Conservation (phyloP, 2,329 filamentous ascomycete genomes). For the Neocucurbitaria cava region DNA sequence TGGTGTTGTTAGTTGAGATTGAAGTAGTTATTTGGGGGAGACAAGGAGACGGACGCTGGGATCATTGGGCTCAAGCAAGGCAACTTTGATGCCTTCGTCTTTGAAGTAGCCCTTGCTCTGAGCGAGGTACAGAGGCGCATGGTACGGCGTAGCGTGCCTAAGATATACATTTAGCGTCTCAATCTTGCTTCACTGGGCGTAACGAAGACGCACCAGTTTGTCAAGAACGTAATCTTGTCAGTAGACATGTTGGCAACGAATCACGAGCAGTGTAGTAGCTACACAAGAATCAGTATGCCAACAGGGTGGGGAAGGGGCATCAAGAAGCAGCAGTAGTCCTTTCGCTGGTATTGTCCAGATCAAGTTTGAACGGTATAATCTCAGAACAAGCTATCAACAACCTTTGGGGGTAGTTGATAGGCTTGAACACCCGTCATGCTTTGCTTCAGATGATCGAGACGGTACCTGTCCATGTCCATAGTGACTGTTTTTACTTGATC, state of each 20-base stretch:
- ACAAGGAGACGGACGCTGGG: conserved; percentile 62
- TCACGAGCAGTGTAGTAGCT: conserved; percentile 54
- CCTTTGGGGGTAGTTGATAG: background rate
- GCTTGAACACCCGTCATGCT: conserved; percentile 30
- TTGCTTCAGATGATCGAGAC: conserved; percentile 27
- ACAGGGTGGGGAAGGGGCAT: conserved; percentile 41
- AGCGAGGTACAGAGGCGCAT: conserved; percentile 78
- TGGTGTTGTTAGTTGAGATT: background rate
- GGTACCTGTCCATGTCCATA: conserved; percentile 22
- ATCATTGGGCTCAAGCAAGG: conserved; percentile 78
- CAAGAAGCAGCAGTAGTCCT: conserved; percentile 77
- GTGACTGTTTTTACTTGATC: conserved; percentile 18
- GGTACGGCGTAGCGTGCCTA: conserved; percentile 84
- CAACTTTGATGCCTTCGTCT: conserved; percentile 78
- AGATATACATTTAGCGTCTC: conserved; percentile 8
- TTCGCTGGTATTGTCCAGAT: conserved; percentile 89
- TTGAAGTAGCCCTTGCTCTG: conserved; percentile 78
- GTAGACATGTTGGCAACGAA: conserved; percentile 69
- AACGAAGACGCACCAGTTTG: conserved; percentile 75
- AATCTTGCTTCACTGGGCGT: conserved; percentile 2
- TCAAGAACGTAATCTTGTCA: conserved; percentile 85
- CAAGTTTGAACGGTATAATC: conserved; percentile 76
- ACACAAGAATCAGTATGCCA: conserved; percentile 31
- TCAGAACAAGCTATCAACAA: conserved; percentile 20
- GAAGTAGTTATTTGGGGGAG: background rate